These are phyloP conservation scores for Starmerella floris DNA, from an alignment of 805 yeast species.

Conservation along the genomic window DNA sequence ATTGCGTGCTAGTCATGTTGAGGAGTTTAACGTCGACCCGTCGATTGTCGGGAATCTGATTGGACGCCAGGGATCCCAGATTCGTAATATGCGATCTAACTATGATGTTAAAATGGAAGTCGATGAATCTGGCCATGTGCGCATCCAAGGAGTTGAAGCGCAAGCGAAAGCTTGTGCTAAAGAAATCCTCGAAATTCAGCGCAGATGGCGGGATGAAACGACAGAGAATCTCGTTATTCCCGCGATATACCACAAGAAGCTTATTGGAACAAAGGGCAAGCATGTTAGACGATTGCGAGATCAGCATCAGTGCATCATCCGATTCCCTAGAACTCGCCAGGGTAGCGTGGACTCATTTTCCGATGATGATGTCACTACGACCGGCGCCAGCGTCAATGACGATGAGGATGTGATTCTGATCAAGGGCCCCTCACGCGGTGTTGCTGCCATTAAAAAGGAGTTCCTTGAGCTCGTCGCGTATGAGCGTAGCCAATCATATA, in stretches of 20 bases:
- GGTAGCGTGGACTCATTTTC: constrained; percentile 2
- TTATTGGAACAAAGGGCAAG: constrained; percentile 74
- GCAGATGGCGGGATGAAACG: constrained; percentile 72
- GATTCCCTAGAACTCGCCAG: constrained; percentile 42
- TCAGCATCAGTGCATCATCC: constrained; percentile 68
- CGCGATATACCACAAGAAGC: constrained; percentile 58
- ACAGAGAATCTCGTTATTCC: constrained; percentile 57
- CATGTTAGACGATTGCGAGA: constrained; percentile 76
- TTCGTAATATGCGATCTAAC: constrained; percentile 55
- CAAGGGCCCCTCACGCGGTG: constrained; percentile 65
- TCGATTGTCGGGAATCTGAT: constrained; percentile 62
- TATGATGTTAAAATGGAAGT: constrained; percentile 68
- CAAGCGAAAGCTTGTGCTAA: constrained; percentile 62
- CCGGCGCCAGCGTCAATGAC: not conserved
- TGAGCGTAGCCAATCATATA: constrained; percentile 75
- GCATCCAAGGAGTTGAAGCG: constrained; percentile 62
- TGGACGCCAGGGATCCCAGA: constrained; percentile 75
- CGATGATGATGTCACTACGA: constrained; percentile 26
- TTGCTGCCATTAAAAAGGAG: constrained; percentile 25
- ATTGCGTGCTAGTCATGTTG: constrained; percentile 34
- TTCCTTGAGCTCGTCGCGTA: constrained; percentile 68
- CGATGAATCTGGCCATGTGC: constrained; percentile 43
- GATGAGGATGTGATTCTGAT: constrained; percentile 36
- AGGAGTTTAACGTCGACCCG: constrained; percentile 48
- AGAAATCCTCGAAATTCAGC: constrained; percentile 44